Percentiles rank a stretch among this genome's conserved stretches.
These are phyloP conservation scores for Ceratocystis ficicola DNA, from an alignment of 2,329 filamentous ascomycete genomes.

Conservation along the genomic window DNA sequence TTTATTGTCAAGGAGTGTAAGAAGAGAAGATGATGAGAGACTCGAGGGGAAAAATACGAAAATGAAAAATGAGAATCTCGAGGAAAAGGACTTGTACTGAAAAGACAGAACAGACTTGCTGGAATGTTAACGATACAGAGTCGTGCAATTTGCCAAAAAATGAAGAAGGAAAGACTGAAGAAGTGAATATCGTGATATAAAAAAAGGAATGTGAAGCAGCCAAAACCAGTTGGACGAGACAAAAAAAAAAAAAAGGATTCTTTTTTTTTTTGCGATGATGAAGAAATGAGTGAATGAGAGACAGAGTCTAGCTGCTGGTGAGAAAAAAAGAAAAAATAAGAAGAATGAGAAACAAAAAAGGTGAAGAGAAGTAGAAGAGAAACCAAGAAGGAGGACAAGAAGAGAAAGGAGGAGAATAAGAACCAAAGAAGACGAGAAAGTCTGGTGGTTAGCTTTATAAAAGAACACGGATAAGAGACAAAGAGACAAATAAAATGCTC, in stretches of 20 bases:
- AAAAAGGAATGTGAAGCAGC: conserved; percentile 21
- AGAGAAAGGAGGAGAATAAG: conserved; percentile 8
- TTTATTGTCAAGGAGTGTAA: conserved; percentile 7
- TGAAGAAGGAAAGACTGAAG: conserved; percentile 1
- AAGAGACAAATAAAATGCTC: not conserved
- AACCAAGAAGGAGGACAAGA: not conserved
- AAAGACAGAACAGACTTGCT: conserved; percentile 5
- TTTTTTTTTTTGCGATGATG: conserved; percentile 1
- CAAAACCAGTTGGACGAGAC: conserved; percentile 25
- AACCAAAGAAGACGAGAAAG: not conserved
- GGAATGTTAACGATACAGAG: not conserved
- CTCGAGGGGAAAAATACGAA: not conserved
- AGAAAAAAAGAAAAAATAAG: conserved; percentile 36
- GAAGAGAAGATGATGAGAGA: conserved; percentile 8
- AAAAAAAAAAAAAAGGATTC: conserved; percentile 15
- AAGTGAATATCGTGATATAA: conserved; percentile 8
- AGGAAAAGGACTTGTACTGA: conserved; percentile 3
- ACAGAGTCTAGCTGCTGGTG: conserved; percentile 18
- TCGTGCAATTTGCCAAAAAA: not conserved
- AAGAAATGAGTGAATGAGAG: conserved; percentile 22
- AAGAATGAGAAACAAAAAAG: conserved; percentile 27
- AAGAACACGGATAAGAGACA: not conserved
- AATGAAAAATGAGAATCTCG: conserved; percentile 3
- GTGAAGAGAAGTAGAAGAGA: conserved; percentile 7
- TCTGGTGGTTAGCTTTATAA: not conserved